Conservation (phyloP, 176 grass and related monocot species). For the Hyparrhenia diplandra region DNA sequence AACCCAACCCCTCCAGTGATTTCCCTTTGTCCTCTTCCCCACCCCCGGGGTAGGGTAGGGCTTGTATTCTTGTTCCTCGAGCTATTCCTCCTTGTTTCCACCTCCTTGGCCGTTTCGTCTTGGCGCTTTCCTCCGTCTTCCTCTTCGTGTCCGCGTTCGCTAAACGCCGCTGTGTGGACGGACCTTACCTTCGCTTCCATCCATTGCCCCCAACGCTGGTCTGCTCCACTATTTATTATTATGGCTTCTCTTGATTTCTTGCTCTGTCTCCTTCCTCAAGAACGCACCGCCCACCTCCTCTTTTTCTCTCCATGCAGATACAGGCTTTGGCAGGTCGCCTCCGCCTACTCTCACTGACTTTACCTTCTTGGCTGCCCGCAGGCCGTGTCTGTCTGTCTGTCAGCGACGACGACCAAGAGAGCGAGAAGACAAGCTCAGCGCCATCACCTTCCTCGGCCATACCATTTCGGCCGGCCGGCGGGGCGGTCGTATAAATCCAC, state of each 20-base stretch:
- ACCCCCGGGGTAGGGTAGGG: too few species aligned
- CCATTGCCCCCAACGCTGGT: background rate
- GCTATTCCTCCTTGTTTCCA: slow-evolving; percentile 37
- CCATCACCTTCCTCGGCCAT: background rate
- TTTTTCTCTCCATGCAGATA: too few species aligned
- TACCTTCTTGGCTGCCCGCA: background rate
- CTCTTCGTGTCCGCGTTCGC: too few species aligned
- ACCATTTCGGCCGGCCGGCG: background rate
- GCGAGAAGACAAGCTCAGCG: background rate
- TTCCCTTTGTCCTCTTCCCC: slow-evolving; percentile 19
- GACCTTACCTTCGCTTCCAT: background rate
- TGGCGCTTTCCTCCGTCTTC: background rate
- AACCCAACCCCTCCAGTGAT: background rate
- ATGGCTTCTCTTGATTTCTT: background rate
- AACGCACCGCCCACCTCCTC: background rate
- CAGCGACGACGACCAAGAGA: background rate
- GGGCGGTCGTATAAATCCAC: slow-evolving; percentile 26
- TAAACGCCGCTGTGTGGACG: background rate
- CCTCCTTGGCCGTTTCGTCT: slow-evolving; percentile 13
- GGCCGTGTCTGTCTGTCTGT: background rate
- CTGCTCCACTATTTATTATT: background rate
- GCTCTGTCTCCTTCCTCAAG: background rate
- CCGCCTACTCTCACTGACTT: slow-evolving; percentile 7
- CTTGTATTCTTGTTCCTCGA: slow-evolving; percentile 23
- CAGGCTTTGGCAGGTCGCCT: too few species aligned